Evolutionary conservation across 345 rosid species (phyloP).

Genomic region (Citrus trifoliata): DNA sequence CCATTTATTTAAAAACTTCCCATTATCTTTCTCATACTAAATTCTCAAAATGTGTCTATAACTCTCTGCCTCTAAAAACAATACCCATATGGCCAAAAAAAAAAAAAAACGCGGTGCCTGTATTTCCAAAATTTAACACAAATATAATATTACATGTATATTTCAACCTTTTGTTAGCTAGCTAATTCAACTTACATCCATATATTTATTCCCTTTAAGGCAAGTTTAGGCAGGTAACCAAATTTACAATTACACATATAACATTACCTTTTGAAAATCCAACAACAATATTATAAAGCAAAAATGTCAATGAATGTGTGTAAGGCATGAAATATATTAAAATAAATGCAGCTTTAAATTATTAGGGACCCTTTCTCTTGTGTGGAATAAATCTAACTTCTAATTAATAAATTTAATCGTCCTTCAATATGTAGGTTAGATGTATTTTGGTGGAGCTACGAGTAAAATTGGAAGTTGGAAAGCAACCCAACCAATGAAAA

Average conservation of each 20-base stretch:
- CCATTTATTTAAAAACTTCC: not conserved
- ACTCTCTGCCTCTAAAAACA: not conserved
- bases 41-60: not conserved
- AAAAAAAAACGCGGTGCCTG: not conserved
- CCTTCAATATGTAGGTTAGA: not conserved
- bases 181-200: not conserved
- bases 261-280: not conserved
- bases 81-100: not conserved
- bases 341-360: not conserved
- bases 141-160: too few species aligned
- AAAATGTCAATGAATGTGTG: not conserved
- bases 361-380: not conserved
- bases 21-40: not conserved
- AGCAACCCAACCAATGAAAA: not conserved
- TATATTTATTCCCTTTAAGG: not conserved
- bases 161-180: not conserved
- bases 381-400: not conserved
- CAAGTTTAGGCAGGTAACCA: not conserved
- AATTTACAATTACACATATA: not conserved
- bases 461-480: not conserved
- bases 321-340: not conserved
- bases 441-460: not conserved
- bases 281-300: not conserved
- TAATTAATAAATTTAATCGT: not conserved
- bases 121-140: too few species aligned